Evolutionary conservation across 139 green algal species (phyloP), one percentile per base, ranked within the genome.

Genomic region (Nannochloris sp.): DNA sequence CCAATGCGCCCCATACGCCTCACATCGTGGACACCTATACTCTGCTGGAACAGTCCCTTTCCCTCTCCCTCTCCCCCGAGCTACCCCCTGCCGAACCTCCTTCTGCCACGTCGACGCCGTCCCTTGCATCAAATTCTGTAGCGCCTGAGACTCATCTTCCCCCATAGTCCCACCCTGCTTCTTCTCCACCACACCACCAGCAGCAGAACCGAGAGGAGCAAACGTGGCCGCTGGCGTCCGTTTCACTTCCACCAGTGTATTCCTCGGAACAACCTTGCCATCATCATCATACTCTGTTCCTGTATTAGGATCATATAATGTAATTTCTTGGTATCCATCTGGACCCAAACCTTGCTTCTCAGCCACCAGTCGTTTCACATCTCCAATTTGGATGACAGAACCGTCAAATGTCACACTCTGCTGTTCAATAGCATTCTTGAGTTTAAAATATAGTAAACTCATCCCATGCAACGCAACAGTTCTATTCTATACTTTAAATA

Each of bases 331-430:
- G 6, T 57, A 68, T 31, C 78, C 83, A n/a, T 83, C 83, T 4
- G 74, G 51, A 4, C 69, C 77, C 4, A 92, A 71, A 4, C 82
- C 82, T 53, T 84, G 85, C 59, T 89, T 89, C 31, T 84, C 70
- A 3, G 86, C 83, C 36, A 93, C 88, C 8, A 90, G 61, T 2
- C 75, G 76, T 68, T 89, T 91, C 16, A 93, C 69, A 63, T 94
- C 87, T 23, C 75, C 73, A 3, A 88, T 81, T 31, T 70, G 81
- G 5, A 94, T 80, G 31, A 88, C 84, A 49, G 79, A 65, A 25
- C 86, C 87, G 23, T 90, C 80, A 67, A 94, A 94, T 0, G 44
- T 51, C 9, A 94, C 66, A 2, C 58, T 71, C 23, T 89, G 81
- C 64, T 78, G 63, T 23, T 62, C 21, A 21, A 69, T 51, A n/a